Percentiles rank a stretch among this genome's conserved stretches.
These are phyloP conservation scores for Fomes fomentarius DNA, from an alignment of 1,284 basidiomycete species.

Conservation along the genomic window DNA sequence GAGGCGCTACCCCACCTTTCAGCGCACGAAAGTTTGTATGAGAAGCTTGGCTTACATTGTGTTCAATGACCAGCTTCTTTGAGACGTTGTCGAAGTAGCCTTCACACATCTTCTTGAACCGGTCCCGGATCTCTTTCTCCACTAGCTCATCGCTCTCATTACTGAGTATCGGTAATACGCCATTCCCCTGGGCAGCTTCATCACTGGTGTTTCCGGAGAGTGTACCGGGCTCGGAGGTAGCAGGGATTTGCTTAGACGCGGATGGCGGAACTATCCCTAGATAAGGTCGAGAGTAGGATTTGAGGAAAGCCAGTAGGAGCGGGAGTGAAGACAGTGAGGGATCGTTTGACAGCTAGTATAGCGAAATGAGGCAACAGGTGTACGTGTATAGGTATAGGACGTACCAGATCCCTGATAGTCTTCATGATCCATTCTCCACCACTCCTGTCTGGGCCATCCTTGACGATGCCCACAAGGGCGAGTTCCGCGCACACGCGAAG, in stretches of 20 bases:
- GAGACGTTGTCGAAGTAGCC: slow-evolving; percentile 91
- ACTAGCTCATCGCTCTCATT: slow-evolving; percentile 76
- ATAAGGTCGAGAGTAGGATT: slow-evolving; percentile 81
- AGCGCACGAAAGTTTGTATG: background rate
- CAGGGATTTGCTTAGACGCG: slow-evolving; percentile 58
- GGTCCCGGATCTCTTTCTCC: slow-evolving; percentile 81
- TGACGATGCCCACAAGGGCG: slow-evolving; percentile 83
- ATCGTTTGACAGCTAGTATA: slow-evolving; percentile 79
- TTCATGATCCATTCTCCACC: slow-evolving; percentile 90
- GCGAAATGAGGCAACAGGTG: background rate
- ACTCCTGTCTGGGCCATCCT: slow-evolving; percentile 64
- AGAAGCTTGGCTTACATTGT: slow-evolving; percentile 64
- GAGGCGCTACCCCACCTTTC: slow-evolving; percentile 60
- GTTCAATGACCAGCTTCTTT: slow-evolving; percentile 90
- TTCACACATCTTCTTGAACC: slow-evolving; percentile 92
- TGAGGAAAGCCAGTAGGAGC: slow-evolving; percentile 83
- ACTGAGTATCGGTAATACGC: slow-evolving; percentile 44
- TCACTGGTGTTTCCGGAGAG: slow-evolving; percentile 48
- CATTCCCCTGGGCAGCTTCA: slow-evolving; percentile 37
- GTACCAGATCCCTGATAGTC: slow-evolving; percentile 78
- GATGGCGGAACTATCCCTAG: slow-evolving; percentile 68
- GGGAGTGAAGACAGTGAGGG: slow-evolving; percentile 85
- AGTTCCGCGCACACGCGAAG: slow-evolving; percentile 90
- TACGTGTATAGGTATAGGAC: slow-evolving; percentile 31
- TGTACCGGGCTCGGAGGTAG: slow-evolving; percentile 54